Evolutionary conservation across 2,329 filamentous ascomycete species (phyloP).

Genomic region (Epichloe amarillans): DNA sequence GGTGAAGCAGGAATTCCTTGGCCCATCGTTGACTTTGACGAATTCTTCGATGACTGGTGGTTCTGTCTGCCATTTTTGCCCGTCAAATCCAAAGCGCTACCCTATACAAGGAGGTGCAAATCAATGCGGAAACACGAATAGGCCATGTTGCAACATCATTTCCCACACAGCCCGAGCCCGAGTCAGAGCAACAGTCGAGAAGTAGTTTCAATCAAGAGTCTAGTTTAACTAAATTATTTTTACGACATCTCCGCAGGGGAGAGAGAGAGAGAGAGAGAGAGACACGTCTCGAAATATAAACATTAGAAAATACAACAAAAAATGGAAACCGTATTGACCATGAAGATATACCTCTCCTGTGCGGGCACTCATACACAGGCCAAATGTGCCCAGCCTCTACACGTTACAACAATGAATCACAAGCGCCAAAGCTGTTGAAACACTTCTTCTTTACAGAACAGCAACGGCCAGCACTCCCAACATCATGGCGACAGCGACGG

Average conservation of each 20-base stretch:
- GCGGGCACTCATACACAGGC: not conserved
- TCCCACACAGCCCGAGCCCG: no score
- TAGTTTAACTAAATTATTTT: not conserved
- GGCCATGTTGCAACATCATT: not conserved
- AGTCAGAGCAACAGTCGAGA: no score
- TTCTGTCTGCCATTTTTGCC: no score
- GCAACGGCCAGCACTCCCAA: constrained; percentile 10
- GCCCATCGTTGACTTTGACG: no score
- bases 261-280: not conserved
- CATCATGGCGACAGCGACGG: constrained; percentile 6
- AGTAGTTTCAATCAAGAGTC: not conserved
- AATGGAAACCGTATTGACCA: not conserved
- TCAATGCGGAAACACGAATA: not conserved
- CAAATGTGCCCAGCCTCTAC: not conserved
- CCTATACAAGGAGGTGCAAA: no score
- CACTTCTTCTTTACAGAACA: constrained; percentile 8
- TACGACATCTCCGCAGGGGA: not conserved
- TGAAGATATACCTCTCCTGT: not conserved
- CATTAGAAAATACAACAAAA: not conserved
- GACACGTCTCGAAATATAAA: not conserved
- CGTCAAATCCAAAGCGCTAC: no score
- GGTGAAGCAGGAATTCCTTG: no score
- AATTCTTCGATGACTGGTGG: no score
- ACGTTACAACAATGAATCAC: not conserved
- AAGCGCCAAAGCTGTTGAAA: not conserved